Conservation (phyloP, 306 rosid species). For the Medicago arabica region DNA sequence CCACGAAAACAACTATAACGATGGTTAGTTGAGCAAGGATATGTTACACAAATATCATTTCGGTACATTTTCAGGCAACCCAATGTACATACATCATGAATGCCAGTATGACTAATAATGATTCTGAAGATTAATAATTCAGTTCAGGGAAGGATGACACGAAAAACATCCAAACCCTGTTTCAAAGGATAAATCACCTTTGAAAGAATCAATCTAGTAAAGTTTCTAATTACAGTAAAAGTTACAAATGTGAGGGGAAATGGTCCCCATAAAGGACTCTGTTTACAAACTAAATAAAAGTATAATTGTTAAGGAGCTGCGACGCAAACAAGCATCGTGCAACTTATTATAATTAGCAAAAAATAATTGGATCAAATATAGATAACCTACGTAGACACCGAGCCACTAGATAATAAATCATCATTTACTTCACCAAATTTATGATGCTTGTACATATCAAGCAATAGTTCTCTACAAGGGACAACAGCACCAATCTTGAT, state of each 20-base stretch:
- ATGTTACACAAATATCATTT: not conserved
- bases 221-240: constrained; percentile 9
- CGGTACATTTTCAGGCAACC: not conserved
- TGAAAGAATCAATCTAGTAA: constrained; percentile 18
- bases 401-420: constrained; percentile 50
- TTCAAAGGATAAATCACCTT: constrained; percentile 37
- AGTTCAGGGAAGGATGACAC: constrained; percentile 8
- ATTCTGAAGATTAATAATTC: not conserved
- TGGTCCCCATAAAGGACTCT: constrained; percentile 37
- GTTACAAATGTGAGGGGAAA: constrained; percentile 33
- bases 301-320: constrained; percentile 22
- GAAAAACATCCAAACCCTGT: not conserved
- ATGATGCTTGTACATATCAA: constrained; percentile 60
- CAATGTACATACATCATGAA: not conserved
- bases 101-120: not conserved
- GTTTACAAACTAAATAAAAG: constrained; percentile 8
- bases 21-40: constrained; percentile 1
- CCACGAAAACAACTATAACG: not conserved
- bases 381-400: constrained; percentile 39
- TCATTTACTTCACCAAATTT: constrained; percentile 62
- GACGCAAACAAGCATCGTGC: constrained; percentile 37
- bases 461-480: constrained; percentile 83
- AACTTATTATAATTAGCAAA: constrained; percentile 36
- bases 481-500: constrained; percentile 88
- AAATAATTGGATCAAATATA: constrained; percentile 30